Conservation (phyloP, 2,329 filamentous ascomycete genomes). For the Volutella citrinella region DNA sequence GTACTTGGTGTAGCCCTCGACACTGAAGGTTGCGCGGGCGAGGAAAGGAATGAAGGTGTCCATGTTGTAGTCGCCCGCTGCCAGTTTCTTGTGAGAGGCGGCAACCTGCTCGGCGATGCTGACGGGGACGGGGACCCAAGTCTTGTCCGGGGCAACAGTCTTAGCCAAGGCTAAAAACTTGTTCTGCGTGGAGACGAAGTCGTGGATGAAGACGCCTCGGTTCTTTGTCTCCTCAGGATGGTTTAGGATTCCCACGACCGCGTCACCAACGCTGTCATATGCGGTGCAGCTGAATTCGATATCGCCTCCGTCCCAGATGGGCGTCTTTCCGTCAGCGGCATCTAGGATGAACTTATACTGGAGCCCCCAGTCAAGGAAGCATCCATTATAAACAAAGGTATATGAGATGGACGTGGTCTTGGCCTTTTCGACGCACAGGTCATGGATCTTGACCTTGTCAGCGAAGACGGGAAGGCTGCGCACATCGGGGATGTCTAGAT, state of each 20-base stretch:
- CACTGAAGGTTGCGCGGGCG: constrained; percentile 31
- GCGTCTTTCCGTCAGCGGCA: constrained; percentile 34
- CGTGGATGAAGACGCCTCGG: constrained; percentile 43
- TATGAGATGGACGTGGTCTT: constrained; percentile 47
- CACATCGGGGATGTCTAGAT: constrained; percentile 31
- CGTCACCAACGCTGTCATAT: constrained; percentile 43
- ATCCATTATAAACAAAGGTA: constrained; percentile 50
- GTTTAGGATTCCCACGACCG: constrained; percentile 45
- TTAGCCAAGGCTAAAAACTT: constrained; percentile 45
- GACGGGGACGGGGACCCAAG: constrained; percentile 42
- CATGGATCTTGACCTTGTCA: constrained; percentile 43
- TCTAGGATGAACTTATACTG: constrained; percentile 42
- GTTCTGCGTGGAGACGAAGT: constrained; percentile 43
- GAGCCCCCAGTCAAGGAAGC: constrained; percentile 59
- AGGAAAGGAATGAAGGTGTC: constrained; percentile 33
- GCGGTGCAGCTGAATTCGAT: constrained; percentile 45
- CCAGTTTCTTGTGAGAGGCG: constrained; percentile 27
- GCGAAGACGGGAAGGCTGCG: constrained; percentile 48
- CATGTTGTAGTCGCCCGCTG: constrained; percentile 26
- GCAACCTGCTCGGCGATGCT: constrained; percentile 26
- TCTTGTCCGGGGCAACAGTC: constrained; percentile 42
- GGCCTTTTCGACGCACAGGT: constrained; percentile 39
- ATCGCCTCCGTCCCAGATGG: constrained; percentile 50
- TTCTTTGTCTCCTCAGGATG: constrained; percentile 54
- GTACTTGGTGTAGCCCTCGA: constrained; percentile 26